Percentiles rank a stretch among this genome's conserved stretches.
phyloP scores from a whole-genome alignment of 2,329 filamentous ascomycete species.

The Parastagonospora nodorum region DNA sequence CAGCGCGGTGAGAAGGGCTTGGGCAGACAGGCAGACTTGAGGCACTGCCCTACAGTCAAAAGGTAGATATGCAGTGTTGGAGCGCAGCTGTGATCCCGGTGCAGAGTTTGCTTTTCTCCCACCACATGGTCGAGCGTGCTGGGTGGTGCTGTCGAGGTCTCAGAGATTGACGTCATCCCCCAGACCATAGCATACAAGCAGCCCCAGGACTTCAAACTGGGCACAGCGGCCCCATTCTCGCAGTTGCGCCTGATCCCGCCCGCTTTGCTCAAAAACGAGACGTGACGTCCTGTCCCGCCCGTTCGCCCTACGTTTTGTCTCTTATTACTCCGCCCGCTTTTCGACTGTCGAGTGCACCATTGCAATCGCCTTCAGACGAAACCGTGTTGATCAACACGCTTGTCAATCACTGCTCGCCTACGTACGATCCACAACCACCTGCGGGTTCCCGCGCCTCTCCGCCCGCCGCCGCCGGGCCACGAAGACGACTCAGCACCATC shows the following conservation, averaged over 20 bases:
- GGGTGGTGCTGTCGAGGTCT: not conserved
- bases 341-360: not conserved
- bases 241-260: slow-evolving; percentile 16
- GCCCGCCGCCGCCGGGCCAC: slow-evolving; percentile 14
- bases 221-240: slow-evolving; percentile 1
- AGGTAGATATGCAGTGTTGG: slow-evolving; percentile 4
- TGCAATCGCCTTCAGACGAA: slow-evolving; percentile 1
- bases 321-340: slow-evolving; percentile 14
- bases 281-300: slow-evolving; percentile 15
- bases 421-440: slow-evolving; percentile 21
- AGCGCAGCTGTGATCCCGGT: not conserved
- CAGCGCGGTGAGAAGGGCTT: slow-evolving; percentile 14
- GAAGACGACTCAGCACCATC: slow-evolving; percentile 7
- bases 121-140: not conserved
- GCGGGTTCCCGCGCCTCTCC: slow-evolving; percentile 20
- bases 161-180: slow-evolving; percentile 2
- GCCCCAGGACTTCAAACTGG: slow-evolving; percentile 1
- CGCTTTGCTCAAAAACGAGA: slow-evolving; percentile 11
- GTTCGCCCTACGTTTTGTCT: slow-evolving; percentile 8
- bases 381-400: slow-evolving; percentile 16
- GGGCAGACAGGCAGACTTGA: slow-evolving; percentile 8
- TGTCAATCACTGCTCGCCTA: slow-evolving; percentile 20
- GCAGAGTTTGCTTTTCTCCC: not conserved
- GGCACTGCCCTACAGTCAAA: slow-evolving; percentile 3
- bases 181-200: not conserved